Evolutionary conservation across 2,329 filamentous ascomycete genomes (phyloP).

Genomic region (Escovopsis sp.): DNA sequence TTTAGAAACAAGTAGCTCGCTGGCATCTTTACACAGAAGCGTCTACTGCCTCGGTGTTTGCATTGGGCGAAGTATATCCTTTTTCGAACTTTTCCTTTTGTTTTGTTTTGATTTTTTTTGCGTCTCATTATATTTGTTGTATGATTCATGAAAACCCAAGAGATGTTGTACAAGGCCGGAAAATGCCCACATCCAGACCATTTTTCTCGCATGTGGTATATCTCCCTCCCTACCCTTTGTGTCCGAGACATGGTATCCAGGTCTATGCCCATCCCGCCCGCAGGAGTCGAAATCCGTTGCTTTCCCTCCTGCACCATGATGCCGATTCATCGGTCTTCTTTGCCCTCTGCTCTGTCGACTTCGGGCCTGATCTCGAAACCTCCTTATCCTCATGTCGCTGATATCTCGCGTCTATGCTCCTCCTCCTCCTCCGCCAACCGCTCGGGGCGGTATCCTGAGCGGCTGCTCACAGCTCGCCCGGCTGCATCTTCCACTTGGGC

Average conservation of each 20-base stretch:
- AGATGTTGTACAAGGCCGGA: not conserved
- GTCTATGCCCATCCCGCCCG: not conserved
- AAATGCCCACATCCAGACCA: not conserved
- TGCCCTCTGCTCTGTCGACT: not conserved
- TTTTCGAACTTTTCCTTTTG: too few relatives aligned
- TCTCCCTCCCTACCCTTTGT: not conserved
- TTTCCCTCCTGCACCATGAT: not conserved
- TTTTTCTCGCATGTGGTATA: not conserved
- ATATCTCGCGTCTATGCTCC: too few relatives aligned
- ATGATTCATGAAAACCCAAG: too few relatives aligned
- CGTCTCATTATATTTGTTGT: too few relatives aligned
- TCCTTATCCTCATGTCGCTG: not conserved
- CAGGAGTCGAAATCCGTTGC: not conserved
- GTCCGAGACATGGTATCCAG: not conserved
- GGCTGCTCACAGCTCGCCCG: slow-evolving; percentile 14
- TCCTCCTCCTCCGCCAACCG: too few relatives aligned
- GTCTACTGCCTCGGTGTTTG: too few relatives aligned
- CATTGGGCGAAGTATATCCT: too few relatives aligned
- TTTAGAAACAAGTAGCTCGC: too few relatives aligned
- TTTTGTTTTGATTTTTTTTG: too few relatives aligned
- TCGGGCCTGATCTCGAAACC: too few relatives aligned
- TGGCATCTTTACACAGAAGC: too few relatives aligned
- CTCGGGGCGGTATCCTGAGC: too few relatives aligned
- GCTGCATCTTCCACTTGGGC: slow-evolving; percentile 32
- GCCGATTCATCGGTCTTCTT: not conserved